Conservation (phyloP, 129 eudicot genomes). For the Flaveria robusta region DNA sequence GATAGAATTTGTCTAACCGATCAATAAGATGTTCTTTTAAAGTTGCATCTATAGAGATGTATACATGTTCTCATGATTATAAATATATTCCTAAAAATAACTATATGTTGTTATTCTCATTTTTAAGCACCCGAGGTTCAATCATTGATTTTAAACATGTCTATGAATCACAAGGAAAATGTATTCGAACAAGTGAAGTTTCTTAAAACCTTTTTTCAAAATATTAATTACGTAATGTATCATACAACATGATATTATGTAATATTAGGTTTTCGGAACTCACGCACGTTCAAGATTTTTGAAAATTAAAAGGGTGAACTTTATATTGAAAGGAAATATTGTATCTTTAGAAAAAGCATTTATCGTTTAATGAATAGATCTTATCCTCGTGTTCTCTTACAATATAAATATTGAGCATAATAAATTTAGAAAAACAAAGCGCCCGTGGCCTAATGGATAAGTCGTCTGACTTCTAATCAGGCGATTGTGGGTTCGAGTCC, state of each 20-base stretch:
- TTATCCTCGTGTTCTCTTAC: too few relatives aligned
- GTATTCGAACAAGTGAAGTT: background rate
- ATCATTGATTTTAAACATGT: background rate
- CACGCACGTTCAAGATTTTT: conserved; percentile 21
- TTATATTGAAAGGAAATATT: background rate
- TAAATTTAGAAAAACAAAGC: background rate
- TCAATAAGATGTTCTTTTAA: too few relatives aligned
- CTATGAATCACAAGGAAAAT: background rate
- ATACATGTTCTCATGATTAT: too few relatives aligned
- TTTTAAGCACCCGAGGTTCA: background rate
- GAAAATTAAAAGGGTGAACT: conserved; percentile 22
- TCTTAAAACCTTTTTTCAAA: background rate
- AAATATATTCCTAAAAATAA: too few relatives aligned
- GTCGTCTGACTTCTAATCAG: conserved; percentile 75
- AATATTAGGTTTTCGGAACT: conserved; percentile 8
- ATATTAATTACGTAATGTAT: background rate
- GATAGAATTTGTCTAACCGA: too few relatives aligned
- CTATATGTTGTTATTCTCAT: too few relatives aligned
- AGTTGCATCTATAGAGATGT: too few relatives aligned
- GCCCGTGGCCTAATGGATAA: conserved; percentile 82
- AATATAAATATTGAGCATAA: too few relatives aligned
- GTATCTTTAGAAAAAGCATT: background rate
- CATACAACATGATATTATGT: too few relatives aligned
- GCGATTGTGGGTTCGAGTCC: conserved; percentile 99
- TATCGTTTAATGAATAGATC: too few relatives aligned